Percentiles rank a stretch among this genome's conserved stretches.
Evolutionary conservation across 176 grass and related monocot species (phyloP).

Genomic region (Thinopyrum elongatum): DNA sequence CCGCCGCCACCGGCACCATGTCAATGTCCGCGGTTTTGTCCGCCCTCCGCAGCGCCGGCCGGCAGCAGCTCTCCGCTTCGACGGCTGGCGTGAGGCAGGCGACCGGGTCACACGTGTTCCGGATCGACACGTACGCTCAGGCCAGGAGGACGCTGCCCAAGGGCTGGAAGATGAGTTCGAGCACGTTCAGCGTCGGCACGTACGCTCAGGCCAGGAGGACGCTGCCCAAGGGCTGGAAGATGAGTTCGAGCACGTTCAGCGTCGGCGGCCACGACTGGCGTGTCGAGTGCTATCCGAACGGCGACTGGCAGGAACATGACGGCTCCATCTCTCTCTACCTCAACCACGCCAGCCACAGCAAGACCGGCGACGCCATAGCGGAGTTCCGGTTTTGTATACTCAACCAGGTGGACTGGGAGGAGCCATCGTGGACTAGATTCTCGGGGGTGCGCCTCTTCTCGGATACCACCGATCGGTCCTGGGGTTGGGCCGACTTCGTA

Average conservation of each 20-base stretch:
- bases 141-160: background rate
- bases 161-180: background rate
- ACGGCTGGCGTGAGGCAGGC: background rate
- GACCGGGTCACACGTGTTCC: background rate
- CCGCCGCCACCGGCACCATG: background rate
- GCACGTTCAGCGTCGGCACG: background rate
- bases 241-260: background rate
- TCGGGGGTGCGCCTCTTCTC: background rate
- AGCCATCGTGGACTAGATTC: background rate
- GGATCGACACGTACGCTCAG: background rate
- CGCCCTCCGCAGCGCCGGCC: background rate
- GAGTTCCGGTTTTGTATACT: background rate
- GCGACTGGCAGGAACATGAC: background rate
- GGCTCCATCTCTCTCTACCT: background rate
- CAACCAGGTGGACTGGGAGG: background rate
- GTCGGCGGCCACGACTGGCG: conserved; percentile 8
- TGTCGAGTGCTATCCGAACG: background rate
- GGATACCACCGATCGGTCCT: background rate
- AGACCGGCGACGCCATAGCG: background rate
- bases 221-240: background rate
- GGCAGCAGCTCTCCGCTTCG: background rate
- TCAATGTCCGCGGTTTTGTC: background rate
- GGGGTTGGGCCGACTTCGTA: background rate
- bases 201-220: background rate
- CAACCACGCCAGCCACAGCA: background rate